Percentiles rank a stretch among this genome's conserved stretches.
Evolutionary conservation across 352 stramenopile species (phyloP).

Genomic region (Achlya hypogyna): DNA sequence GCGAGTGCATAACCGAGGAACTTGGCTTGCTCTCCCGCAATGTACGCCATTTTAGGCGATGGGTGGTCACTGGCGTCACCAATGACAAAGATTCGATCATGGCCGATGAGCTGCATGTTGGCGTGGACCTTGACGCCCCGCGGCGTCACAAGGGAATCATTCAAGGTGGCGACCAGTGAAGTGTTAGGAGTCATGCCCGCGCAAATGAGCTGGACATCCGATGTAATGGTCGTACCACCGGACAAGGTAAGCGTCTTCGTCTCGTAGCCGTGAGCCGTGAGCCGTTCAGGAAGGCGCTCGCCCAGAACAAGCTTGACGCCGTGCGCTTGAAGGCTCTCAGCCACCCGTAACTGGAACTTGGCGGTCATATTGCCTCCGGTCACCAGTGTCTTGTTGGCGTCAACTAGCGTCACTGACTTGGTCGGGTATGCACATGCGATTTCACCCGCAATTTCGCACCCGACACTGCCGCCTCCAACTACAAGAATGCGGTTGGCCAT

Average conservation of each 20-base stretch:
- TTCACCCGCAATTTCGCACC: constrained; percentile 30
- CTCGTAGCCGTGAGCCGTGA: constrained; percentile 24
- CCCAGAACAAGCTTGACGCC: constrained; percentile 26
- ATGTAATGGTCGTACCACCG: constrained; percentile 29
- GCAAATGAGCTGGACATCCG: constrained; percentile 31
- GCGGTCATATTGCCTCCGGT: constrained; percentile 19
- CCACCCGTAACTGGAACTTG: constrained; percentile 24
- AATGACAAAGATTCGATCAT: constrained; percentile 3
- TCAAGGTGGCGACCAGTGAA: constrained; percentile 10
- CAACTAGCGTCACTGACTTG: constrained; percentile 30
- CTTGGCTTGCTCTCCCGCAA: constrained; percentile 5
- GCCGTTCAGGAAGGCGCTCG: constrained; percentile 23
- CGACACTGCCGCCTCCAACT: constrained; percentile 28
- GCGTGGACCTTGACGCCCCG: constrained; percentile 42
- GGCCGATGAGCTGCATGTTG: constrained; percentile 37
- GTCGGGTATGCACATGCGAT: constrained; percentile 28
- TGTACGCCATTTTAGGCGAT: constrained; percentile 12
- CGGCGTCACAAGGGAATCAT: constrained; percentile 10
- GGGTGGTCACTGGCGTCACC: constrained; percentile 11
- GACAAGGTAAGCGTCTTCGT: constrained; percentile 23
- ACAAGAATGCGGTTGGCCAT: constrained; percentile 25
- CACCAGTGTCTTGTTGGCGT: constrained; percentile 24
- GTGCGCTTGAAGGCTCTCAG: constrained; percentile 19
- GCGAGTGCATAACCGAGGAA: neutral
- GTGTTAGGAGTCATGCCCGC: constrained; percentile 23